Conservation (phyloP, 306 rosid species). For the Vigna mungo region DNA sequence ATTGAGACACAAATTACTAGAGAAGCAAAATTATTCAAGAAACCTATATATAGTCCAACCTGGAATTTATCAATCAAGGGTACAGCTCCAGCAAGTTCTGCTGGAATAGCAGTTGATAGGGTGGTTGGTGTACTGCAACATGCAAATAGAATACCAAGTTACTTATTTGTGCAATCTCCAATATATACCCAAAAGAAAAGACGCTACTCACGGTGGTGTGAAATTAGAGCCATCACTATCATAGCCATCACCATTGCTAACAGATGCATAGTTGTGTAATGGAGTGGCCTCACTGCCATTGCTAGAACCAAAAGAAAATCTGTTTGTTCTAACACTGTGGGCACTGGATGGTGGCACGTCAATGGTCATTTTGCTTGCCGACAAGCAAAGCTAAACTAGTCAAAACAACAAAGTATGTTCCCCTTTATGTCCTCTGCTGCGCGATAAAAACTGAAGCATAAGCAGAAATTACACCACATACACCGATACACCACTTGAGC, state of each 20-base stretch:
- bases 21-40: conserved; percentile 6
- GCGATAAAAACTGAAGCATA: conserved; percentile 24
- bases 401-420: conserved; percentile 35
- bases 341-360: conserved; percentile 64
- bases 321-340: conserved; percentile 69
- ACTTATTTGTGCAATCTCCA: neutral
- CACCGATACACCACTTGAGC: conserved; percentile 3
- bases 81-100: conserved; percentile 87
- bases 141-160: conserved; percentile 21
- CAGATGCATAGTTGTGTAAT: conserved; percentile 52
- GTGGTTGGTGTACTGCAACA: conserved; percentile 75
- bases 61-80: conserved; percentile 90
- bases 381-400: conserved; percentile 37
- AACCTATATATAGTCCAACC: conserved; percentile 47
- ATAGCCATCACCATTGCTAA: conserved; percentile 68
- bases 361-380: conserved; percentile 62
- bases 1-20: conserved; percentile 7
- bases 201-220: conserved; percentile 76
- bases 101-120: conserved; percentile 75
- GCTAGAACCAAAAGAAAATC: conserved; percentile 71
- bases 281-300: conserved; percentile 66
- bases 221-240: conserved; percentile 76
- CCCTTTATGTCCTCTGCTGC: conserved; percentile 37
- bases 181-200: conserved; percentile 16
- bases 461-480: neutral